Evolutionary conservation across 2,329 filamentous ascomycete genomes (phyloP), one percentile per base, ranked within the genome.

Genomic region (Alternaria novae-zelandiae): DNA sequence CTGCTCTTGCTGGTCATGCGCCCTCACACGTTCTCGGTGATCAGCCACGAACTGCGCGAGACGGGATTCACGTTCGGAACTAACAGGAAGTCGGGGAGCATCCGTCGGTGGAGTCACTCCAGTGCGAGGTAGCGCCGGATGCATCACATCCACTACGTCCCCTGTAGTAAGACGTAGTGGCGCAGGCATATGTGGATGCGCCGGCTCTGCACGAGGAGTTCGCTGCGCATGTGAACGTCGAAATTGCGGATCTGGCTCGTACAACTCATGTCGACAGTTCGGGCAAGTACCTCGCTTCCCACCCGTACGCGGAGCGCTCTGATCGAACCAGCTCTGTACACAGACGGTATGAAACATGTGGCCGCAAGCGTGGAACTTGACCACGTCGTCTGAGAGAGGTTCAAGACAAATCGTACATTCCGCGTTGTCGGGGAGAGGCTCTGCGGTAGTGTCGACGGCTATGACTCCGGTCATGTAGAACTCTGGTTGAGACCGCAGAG

Each of bases 401-500:
- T 54, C 54, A 12, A 46, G 46, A n/a, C 60, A 63, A 8, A 61
- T 46, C 21, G 44, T 57, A 25, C 59, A 61, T 15, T 53, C 32
- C 20, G 49, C 26, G 5, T 25, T 17, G 0, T 50, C 25, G n/a
- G 13, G 6, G 8, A 46, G 20, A 20, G 21, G n/a, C 20, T 50
- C 46, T 3, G 49, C 21, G 15, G 25, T 28, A 4, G 54, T 17
- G n/a, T 36, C 49, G 10, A 61, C 43, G 17, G 54, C 25, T 12
- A 47, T 17, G 6, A 65, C 54, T 15, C 43, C 58, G 7, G 25
- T 58, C 62, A 62, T 57, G 32, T 61, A 62, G 32, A 65, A 65
- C 44, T 65, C 58, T 23, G 54, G 45, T 46, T 65, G 62, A 7
- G 62, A 55, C 20, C 54, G 54, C 21, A 65, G 62, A n/a, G 49